Evolutionary conservation across 192 early-diverging fungal genomes (phyloP).

Genomic region (Backusella luteola): DNA sequence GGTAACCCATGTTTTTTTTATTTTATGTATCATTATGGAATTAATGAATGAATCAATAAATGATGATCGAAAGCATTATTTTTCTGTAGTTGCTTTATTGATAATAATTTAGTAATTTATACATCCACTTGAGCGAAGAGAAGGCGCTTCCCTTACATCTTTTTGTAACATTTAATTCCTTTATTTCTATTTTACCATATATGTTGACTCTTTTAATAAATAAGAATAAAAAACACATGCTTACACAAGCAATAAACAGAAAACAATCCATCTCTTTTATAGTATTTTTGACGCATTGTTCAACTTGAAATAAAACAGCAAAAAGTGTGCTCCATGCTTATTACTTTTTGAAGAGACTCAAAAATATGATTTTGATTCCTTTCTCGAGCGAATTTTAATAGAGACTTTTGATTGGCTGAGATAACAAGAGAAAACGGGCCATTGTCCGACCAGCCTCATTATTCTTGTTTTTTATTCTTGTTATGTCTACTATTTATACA

Average conservation of each 20-base stretch:
- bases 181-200: neutral
- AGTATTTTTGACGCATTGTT: neutral
- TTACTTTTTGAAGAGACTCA: too few species aligned
- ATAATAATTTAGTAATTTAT: neutral
- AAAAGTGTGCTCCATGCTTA: too few species aligned
- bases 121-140: neutral
- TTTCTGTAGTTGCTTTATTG: neutral
- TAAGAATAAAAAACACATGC: neutral
- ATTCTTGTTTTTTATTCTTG: neutral
- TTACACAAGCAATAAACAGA: neutral
- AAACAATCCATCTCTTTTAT: neutral
- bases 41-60: neutral
- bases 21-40: neutral
- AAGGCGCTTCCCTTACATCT: neutral
- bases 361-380: too few species aligned
- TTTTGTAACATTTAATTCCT: neutral
- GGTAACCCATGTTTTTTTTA: neutral
- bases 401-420: neutral
- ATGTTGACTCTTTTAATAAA: neutral
- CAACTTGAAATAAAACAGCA: neutral
- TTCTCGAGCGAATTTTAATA: too few species aligned
- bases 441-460: too few species aligned
- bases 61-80: neutral
- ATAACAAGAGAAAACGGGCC: neutral
- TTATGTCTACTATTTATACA: conserved; percentile 18